phyloP scores from a whole-genome alignment of 1,284 basidiomycete species.

The Moesziomyces parantarcticus region DNA sequence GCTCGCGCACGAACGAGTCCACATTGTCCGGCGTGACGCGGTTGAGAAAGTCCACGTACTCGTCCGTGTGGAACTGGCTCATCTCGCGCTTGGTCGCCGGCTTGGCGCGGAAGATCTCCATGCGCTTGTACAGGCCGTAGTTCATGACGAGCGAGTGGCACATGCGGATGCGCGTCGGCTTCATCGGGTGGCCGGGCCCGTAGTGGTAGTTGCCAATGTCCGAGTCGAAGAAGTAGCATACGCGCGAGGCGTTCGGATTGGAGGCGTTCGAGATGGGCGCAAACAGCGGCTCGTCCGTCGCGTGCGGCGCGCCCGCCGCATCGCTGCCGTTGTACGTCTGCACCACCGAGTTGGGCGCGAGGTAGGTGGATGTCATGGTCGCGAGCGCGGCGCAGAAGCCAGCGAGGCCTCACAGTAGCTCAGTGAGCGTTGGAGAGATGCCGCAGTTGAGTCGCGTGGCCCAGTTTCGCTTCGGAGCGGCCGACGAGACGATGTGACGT shows the following conservation, averaged over 20 bases:
- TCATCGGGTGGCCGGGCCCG: conserved; percentile 83
- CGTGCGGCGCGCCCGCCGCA: conserved; percentile 9
- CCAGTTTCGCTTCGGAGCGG: no score
- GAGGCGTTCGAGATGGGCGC: conserved; percentile 46
- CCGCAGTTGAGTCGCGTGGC: no score
- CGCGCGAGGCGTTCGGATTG: conserved; percentile 54
- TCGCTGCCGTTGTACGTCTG: conserved; percentile 32
- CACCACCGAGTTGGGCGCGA: conserved; percentile 40
- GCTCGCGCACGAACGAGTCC: conserved; percentile 88
- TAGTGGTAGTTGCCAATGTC: conserved; percentile 99
- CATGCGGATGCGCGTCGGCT: conserved; percentile 84
- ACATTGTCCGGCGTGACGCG: conserved; percentile 87
- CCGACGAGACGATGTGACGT: no score
- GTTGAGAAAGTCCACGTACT: conserved; percentile 89
- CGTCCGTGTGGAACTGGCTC: conserved; percentile 94
- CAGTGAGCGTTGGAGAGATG: no score
- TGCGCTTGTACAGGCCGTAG: conserved; percentile 77
- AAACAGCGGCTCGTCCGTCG: conserved; percentile 43
- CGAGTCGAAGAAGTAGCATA: conserved; percentile 77
- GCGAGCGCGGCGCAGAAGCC: background rate
- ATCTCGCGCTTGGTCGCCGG: conserved; percentile 98
- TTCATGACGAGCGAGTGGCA: conserved; percentile 99
- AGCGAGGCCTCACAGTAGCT: no score
- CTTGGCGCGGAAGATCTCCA: conserved; percentile 81
- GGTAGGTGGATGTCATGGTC: conserved; percentile 51